These are phyloP conservation scores for Fusarium sp. DNA, from an alignment of 2,329 filamentous ascomycete genomes.

Conservation along the genomic window DNA sequence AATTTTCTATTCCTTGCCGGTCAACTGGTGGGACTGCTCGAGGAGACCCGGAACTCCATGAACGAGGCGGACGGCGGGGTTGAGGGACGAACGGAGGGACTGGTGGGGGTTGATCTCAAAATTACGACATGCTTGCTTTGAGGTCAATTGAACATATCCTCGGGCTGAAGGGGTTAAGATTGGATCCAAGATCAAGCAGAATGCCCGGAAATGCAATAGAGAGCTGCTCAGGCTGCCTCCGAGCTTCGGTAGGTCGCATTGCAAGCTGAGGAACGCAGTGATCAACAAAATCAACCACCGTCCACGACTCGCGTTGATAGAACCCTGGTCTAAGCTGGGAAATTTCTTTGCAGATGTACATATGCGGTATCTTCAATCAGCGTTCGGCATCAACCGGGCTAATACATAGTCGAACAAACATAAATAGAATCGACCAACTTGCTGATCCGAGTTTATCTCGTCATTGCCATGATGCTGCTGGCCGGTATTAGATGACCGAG, in stretches of 20 bases:
- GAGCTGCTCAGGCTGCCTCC: conserved; percentile 1
- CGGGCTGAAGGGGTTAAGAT: background rate
- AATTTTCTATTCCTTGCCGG: background rate
- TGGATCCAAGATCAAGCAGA: background rate
- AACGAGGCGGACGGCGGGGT: conserved; percentile 24
- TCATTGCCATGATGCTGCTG: conserved; percentile 22
- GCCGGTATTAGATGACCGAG: conserved; percentile 41
- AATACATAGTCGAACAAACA: background rate
- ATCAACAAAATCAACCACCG: background rate
- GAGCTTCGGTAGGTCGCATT: background rate
- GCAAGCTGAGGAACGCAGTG: conserved; percentile 3
- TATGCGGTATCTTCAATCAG: background rate
- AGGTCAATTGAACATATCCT: conserved; percentile 1
- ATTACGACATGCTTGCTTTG: conserved; percentile 3
- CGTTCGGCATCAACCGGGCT: conserved; percentile 1
- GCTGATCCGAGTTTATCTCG: conserved; percentile 32
- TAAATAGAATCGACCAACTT: conserved; percentile 10
- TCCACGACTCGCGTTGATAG: background rate
- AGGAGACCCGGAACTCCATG: conserved; percentile 20
- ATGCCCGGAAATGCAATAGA: conserved; percentile 12
- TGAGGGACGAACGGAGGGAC: conserved; percentile 16
- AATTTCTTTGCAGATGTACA: conserved; percentile 1
- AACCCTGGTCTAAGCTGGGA: background rate
- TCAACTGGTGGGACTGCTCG: background rate
- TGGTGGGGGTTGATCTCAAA: conserved; percentile 29